Percentiles rank a stretch among this genome's conserved stretches.
Evolutionary conservation across 1,284 basidiomycete genomes (phyloP).

Genomic region (Gomphus bonarii): DNA sequence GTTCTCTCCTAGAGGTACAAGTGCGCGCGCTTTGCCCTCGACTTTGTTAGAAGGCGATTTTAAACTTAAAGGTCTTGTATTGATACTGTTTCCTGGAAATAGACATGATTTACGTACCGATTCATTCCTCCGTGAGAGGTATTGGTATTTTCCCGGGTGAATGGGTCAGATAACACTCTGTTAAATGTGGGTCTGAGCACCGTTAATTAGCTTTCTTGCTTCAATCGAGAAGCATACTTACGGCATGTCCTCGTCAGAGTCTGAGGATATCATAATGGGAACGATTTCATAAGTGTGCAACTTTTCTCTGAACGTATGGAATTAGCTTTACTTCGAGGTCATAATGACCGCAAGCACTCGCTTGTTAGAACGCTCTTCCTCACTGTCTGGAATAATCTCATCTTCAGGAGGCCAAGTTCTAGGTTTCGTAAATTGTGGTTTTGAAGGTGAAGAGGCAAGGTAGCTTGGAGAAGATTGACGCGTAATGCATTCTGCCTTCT

Average conservation of each 20-base stretch:
- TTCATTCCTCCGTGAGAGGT: background rate
- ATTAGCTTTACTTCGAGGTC: background rate
- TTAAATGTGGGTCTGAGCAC: background rate
- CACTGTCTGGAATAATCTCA: conserved; percentile 5
- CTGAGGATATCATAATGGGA: conserved; percentile 6
- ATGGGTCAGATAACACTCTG: background rate
- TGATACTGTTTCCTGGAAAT: background rate
- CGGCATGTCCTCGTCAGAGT: conserved; percentile 2
- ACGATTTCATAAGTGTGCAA: background rate
- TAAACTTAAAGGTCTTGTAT: background rate
- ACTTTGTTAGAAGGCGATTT: background rate
- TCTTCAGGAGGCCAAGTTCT: background rate
- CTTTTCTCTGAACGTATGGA: background rate
- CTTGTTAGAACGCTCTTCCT: conserved; percentile 1
- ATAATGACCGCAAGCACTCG: background rate
- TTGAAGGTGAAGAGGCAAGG: background rate
- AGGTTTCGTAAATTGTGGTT: background rate
- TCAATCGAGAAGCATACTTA: background rate
- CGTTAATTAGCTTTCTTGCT: background rate
- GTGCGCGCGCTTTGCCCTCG: background rate
- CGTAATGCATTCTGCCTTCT: background rate
- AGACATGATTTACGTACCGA: background rate
- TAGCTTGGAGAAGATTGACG: background rate
- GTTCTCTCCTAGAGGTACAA: background rate
- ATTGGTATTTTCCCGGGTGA: background rate